Percentiles rank a stretch among this genome's conserved stretches.
Evolutionary conservation across 345 rosid genomes (phyloP).

Genomic region (Rhodomyrtus tomentosa): DNA sequence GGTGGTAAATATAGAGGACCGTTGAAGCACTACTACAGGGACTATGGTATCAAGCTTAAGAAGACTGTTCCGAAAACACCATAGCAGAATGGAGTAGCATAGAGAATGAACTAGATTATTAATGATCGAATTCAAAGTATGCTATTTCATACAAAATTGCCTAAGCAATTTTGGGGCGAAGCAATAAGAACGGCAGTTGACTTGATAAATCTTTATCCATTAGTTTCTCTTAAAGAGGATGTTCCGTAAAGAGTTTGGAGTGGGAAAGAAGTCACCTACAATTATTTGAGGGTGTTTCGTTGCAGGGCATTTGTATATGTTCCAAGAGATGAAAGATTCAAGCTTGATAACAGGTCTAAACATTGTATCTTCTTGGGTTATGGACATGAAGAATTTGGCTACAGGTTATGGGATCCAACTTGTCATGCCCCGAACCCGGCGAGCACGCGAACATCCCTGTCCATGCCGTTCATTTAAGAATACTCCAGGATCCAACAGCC

Average conservation of each 20-base stretch:
- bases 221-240: not conserved
- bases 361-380: too few species aligned
- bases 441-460: too few species aligned
- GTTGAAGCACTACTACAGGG: not conserved
- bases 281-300: not conserved
- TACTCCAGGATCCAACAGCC: too few species aligned
- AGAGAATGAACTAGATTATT: not conserved
- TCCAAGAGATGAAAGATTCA: not conserved
- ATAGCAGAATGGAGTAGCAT: not conserved
- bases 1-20: not conserved
- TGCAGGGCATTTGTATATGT: not conserved
- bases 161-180: not conserved
- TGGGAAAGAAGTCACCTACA: not conserved
- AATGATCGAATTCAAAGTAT: not conserved
- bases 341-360: too few species aligned
- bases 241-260: not conserved
- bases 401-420: too few species aligned
- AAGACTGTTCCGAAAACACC: not conserved
- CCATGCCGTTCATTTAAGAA: too few species aligned
- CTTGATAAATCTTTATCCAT: not conserved
- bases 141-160: not conserved
- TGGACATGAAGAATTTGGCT: too few species aligned
- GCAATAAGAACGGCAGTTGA: rapidly evolving
- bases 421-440: too few species aligned
- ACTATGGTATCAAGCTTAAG: not conserved